A percentile compares a stretch with the other conserved stretches of the same genome.
Conservation (phyloP, 768 basidiomycete species). For the Cyclocybe aegerita region DNA sequence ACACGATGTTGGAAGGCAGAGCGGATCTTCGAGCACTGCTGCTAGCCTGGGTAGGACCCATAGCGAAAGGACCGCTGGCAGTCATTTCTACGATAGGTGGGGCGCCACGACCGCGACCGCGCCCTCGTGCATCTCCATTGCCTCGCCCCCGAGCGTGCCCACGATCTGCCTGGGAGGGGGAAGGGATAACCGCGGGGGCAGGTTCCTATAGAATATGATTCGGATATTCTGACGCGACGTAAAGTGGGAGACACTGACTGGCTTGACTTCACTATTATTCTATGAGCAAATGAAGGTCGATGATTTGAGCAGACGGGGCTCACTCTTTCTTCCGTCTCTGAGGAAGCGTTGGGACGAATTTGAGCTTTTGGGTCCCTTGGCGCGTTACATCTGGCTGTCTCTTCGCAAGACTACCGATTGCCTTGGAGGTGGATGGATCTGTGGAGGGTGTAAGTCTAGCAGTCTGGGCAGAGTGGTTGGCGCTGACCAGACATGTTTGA, state of each 20-base stretch:
- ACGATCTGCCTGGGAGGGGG: slow-evolving; percentile 28
- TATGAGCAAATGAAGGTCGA: slow-evolving; percentile 7
- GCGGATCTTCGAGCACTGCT: slow-evolving; percentile 48
- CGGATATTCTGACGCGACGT: background rate
- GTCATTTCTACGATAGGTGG: slow-evolving; percentile 69
- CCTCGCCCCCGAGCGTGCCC: slow-evolving; percentile 49
- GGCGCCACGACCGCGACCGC: slow-evolving; percentile 54
- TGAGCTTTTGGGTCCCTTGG: slow-evolving; percentile 73
- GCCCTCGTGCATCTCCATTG: slow-evolving; percentile 48
- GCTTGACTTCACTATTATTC: slow-evolving; percentile 56
- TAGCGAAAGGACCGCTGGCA: slow-evolving; percentile 84
- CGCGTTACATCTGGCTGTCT: slow-evolving; percentile 70
- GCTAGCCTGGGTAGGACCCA: slow-evolving; percentile 76
- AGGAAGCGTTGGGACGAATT: slow-evolving; percentile 78
- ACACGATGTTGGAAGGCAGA: slow-evolving; percentile 57
- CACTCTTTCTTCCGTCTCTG: slow-evolving; percentile 79
- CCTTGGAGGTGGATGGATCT: slow-evolving; percentile 51
- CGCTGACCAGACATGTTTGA: slow-evolving; percentile 21
- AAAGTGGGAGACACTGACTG: slow-evolving; percentile 38
- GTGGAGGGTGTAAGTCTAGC: slow-evolving; percentile 7
- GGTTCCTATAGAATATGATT: slow-evolving; percentile 43
- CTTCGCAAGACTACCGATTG: slow-evolving; percentile 76
- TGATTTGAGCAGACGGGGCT: slow-evolving; percentile 12
- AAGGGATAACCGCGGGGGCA: slow-evolving; percentile 26
- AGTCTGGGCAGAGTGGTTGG: slow-evolving; percentile 7